Evolutionary conservation across 257 asterid species (phyloP), one percentile per base, ranked within the genome.

Genomic region (Przewalskia tangutica): DNA sequence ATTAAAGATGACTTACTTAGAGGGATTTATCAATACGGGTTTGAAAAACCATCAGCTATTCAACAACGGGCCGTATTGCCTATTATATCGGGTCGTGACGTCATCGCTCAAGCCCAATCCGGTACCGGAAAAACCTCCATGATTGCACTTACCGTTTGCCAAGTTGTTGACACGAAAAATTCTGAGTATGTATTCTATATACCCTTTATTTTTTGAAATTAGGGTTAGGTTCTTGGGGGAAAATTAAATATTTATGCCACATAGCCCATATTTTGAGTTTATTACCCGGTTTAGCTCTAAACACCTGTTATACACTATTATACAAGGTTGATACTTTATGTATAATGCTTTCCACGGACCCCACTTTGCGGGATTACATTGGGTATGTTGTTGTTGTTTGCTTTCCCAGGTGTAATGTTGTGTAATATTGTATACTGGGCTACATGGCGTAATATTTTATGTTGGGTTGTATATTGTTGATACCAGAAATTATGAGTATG

Each of bases 81-180:
- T 0, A 95, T 93, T 44, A 90, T 95, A 36, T 78, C 90, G 32
- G 98, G 98, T 0, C 98, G 98, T 50, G 98, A 95, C 77, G 97
- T 95, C 77, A 95, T 93, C 8, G 98, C 97, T 60, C 98, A 93
- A 87, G 98, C 98, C 46, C 98, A 95, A 81, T 91, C 97, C 5
- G 98, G 98, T 62, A 93, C 97, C 14, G 98, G 98, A 0, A 95
- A 95, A 82, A 93, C 97, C 53, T 95, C 98, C 77, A 93, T 95
- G 98, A 95, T 95, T 91, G 97, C 98, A 40, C 97, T 95, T 79
- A 77, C 98, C 53, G 97, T 95, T 81, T 93, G 97, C 83, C 97
- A 95, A 80, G 84, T 92, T 79, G 98, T 83, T n/a, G 97, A 95
- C 65, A 95, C 98, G 85, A 95, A 89, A 88, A 94, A 98, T 1